Evolutionary conservation across 208 protist species (phyloP).

Genomic region (Porcisia deanei): DNA sequence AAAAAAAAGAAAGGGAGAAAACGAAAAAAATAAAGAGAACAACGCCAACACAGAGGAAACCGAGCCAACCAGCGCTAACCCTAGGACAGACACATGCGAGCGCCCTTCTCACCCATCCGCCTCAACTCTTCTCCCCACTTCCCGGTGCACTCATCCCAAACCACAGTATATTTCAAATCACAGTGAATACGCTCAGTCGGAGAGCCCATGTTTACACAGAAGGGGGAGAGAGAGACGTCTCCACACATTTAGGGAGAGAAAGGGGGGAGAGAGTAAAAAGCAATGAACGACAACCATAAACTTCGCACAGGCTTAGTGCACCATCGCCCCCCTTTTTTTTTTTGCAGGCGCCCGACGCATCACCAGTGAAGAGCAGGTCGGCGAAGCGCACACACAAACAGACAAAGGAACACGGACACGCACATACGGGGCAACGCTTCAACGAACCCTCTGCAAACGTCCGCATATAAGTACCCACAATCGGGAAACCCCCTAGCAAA

Average conservation of each 20-base stretch:
- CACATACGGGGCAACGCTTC: neutral
- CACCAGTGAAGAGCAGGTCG: neutral
- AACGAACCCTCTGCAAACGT: neutral
- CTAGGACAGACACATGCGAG: neutral
- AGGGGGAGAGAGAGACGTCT: too few species aligned
- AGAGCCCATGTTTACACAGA: too few species aligned
- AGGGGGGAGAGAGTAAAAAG: too few species aligned
- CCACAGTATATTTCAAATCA: neutral
- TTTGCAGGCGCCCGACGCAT: neutral
- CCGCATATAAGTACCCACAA: neutral
- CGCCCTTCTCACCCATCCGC: neutral
- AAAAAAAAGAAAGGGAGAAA: neutral
- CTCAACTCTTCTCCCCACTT: too few species aligned
- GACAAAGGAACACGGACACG: neutral
- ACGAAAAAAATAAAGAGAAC: neutral
- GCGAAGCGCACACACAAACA: constrained; percentile 1
- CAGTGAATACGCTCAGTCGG: too few species aligned
- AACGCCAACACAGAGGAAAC: neutral
- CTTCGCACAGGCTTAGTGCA: neutral
- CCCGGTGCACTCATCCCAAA: neutral
- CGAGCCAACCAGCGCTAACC: neutral
- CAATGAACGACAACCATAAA: too few species aligned
- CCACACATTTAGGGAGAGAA: too few species aligned
- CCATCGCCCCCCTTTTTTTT: neutral
- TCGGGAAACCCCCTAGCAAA: neutral